A percentile compares a stretch with the other conserved stretches of the same genome.
Conservation (phyloP, 805 yeast genomes). For the Nakazawaea molendinolei region DNA sequence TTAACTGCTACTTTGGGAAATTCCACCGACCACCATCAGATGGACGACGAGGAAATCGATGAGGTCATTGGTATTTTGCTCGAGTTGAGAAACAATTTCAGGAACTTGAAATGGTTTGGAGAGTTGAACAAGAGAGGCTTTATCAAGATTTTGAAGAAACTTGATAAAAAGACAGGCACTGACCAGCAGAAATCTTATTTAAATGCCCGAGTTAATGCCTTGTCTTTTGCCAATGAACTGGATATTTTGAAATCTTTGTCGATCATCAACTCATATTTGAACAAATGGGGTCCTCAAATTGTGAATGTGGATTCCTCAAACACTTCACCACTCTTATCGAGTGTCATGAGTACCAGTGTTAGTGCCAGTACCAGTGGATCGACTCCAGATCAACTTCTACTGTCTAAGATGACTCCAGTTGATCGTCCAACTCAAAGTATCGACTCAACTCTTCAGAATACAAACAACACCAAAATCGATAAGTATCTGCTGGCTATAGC, state of each 20-base stretch:
- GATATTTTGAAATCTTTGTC: conserved; percentile 51
- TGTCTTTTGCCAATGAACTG: conserved; percentile 70
- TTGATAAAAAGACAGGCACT: conserved; percentile 78
- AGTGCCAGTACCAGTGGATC: background rate
- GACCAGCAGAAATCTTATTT: conserved; percentile 50
- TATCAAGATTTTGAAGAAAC: conserved; percentile 78
- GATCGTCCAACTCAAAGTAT: no score
- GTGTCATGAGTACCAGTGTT: conserved; percentile 15
- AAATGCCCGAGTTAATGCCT: conserved; percentile 60
- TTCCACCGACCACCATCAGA: conserved; percentile 17
- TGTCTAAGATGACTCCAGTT: conserved; percentile 13
- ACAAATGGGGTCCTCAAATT: conserved; percentile 41
- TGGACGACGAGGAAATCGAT: conserved; percentile 49
- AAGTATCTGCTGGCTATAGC: conserved; percentile 19
- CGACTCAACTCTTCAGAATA: no score
- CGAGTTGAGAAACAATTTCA: conserved; percentile 66
- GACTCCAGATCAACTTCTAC: background rate
- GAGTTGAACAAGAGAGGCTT: conserved; percentile 90
- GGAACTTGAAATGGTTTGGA: conserved; percentile 90
- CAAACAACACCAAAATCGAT: conserved; percentile 11
- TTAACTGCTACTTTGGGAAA: conserved; percentile 33
- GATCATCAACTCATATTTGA: conserved; percentile 43
- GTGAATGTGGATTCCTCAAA: conserved; percentile 11
- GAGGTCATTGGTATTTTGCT: conserved; percentile 62
- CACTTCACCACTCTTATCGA: conserved; percentile 15